These are phyloP conservation scores for Trichophyton equinum DNA, from an alignment of 2,329 filamentous ascomycete genomes.

Conservation along the genomic window DNA sequence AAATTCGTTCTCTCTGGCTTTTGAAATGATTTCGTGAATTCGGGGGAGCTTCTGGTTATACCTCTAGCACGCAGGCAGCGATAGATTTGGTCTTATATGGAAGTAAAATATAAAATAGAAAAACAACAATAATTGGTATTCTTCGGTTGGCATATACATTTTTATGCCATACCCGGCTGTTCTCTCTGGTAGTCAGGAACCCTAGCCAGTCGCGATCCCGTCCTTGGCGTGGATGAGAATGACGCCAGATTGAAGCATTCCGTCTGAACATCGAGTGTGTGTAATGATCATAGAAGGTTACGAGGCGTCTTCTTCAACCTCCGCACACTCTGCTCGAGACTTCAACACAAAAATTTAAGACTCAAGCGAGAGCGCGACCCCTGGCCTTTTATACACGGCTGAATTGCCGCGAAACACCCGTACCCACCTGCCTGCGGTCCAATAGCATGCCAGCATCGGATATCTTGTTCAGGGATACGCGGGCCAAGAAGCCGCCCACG, in stretches of 20 bases:
- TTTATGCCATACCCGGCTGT: too few relatives aligned
- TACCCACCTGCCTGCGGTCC: not conserved
- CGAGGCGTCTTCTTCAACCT: not conserved
- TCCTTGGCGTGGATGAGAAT: not conserved
- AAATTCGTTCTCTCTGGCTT: too few relatives aligned
- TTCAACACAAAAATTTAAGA: not conserved
- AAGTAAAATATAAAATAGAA: not conserved
- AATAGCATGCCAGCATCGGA: not conserved
- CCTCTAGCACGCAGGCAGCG: too few relatives aligned
- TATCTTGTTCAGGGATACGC: not conserved
- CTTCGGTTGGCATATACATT: not conserved
- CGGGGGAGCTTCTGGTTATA: too few relatives aligned
- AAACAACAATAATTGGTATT: not conserved
- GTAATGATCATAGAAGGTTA: not conserved
- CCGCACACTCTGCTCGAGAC: not conserved
- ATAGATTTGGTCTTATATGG: too few relatives aligned
- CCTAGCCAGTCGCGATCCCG: not conserved
- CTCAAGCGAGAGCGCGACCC: not conserved
- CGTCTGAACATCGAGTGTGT: not conserved
- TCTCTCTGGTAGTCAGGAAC: not conserved
- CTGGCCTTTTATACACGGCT: not conserved
- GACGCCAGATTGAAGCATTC: too few relatives aligned
- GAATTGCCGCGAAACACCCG: slow-evolving; percentile 2
- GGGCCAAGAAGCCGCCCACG: not conserved
- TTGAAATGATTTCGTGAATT: too few relatives aligned